Evolutionary conservation across 2,329 filamentous ascomycete genomes (phyloP).

Genomic region (Domatiomyces catenatus): DNA sequence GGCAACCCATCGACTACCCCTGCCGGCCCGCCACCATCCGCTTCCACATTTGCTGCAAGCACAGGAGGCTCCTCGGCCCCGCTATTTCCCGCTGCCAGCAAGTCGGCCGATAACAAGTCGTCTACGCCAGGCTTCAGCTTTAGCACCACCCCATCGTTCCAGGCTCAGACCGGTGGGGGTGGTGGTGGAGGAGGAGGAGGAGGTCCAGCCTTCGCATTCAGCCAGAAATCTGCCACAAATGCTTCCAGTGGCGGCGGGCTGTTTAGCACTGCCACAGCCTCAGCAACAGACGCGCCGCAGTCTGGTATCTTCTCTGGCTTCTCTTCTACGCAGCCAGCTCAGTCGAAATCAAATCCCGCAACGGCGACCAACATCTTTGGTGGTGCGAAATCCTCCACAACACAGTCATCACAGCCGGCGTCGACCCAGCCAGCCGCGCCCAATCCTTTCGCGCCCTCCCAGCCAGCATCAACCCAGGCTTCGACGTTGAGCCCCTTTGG

Average conservation of each 20-base stretch:
- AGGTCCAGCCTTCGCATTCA: neutral
- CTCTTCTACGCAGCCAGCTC: neutral
- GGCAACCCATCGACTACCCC: constrained; percentile 35
- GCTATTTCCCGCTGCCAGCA: constrained; percentile 21
- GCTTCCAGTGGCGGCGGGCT: neutral
- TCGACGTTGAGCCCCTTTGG: constrained; percentile 6
- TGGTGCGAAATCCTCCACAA: neutral
- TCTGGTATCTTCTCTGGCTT: neutral
- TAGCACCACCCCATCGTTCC: constrained; percentile 10
- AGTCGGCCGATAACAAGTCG: constrained; percentile 11
- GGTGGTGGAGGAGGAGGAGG: no score
- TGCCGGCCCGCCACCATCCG: constrained; percentile 32
- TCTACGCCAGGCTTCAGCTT: constrained; percentile 18
- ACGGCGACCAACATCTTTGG: neutral
- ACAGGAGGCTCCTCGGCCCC: constrained; percentile 14
- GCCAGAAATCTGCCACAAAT: neutral
- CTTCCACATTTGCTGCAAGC: constrained; percentile 19
- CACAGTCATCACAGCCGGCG: neutral
- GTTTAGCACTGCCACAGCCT: neutral
- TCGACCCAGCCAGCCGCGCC: neutral
- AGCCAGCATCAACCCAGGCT: constrained; percentile 5
- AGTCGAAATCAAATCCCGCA: no score
- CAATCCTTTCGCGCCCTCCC: constrained; percentile 1
- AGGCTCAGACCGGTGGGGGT: neutral
- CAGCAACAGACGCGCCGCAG: neutral